These are phyloP conservation scores for Russula abietina DNA, from an alignment of 768 basidiomycete species.

Conservation along the genomic window DNA sequence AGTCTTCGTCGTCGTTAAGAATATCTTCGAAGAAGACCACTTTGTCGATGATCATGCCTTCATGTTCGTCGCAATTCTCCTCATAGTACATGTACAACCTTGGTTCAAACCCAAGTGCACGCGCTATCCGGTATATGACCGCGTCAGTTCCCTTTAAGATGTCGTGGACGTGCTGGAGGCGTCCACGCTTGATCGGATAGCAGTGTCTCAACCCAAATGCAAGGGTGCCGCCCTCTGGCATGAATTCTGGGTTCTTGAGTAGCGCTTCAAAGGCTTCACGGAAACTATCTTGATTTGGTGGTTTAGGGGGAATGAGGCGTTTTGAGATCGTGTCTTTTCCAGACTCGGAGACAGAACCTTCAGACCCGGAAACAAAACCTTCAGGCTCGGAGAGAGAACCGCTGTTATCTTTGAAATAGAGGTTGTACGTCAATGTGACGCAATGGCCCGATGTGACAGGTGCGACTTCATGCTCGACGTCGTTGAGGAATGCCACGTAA, in stretches of 20 bases:
- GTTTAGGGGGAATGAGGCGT: not conserved
- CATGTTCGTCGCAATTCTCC: fast-evolving
- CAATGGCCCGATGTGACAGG: conserved; percentile 31
- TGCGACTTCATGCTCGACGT: too few relatives aligned
- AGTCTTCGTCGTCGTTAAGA: too few relatives aligned
- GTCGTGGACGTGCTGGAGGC: not conserved
- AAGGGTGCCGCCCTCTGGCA: not conserved
- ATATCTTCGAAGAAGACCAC: not conserved
- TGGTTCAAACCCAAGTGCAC: conserved; percentile 1
- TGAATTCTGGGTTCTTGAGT: not conserved
- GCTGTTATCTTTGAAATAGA: too few relatives aligned
- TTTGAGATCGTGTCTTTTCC: not conserved
- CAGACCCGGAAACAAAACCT: too few relatives aligned
- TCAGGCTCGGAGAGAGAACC: too few relatives aligned
- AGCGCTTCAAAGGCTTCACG: not conserved
- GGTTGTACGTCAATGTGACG: conserved; percentile 39
- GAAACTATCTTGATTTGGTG: conserved; percentile 13
- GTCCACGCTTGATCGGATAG: not conserved
- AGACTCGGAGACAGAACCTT: too few relatives aligned
- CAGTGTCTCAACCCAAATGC: not conserved
- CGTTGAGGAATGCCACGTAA: conserved; percentile 38
- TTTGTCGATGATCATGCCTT: not conserved
- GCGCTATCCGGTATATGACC: not conserved
- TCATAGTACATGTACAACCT: not conserved
- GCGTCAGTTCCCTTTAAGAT: conserved; percentile 15